Conservation (phyloP, 192 early-diverging fungal species). For the Chytriomyces sp. region DNA sequence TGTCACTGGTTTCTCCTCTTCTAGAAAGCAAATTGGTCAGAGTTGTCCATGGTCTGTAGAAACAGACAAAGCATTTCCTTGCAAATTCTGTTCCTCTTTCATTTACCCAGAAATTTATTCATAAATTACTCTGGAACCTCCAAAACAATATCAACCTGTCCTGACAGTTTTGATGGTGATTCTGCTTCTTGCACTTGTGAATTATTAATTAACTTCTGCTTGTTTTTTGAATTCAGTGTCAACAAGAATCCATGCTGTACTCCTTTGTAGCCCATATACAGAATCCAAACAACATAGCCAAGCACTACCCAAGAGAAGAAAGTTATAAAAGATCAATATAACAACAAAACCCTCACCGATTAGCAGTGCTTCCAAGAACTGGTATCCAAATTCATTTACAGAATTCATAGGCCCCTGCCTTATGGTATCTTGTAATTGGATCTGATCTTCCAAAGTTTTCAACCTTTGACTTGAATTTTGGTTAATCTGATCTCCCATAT, state of each 20-base stretch:
- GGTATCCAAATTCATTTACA: constrained; percentile 11
- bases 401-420: constrained; percentile 9
- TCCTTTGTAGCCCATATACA: constrained; percentile 6
- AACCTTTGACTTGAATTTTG: background rate
- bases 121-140: background rate
- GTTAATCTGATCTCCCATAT: constrained; percentile 10
- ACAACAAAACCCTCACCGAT: constrained; percentile 11
- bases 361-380: constrained; percentile 15
- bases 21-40: too few relatives aligned
- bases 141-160: background rate
- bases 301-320: background rate
- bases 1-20: too few relatives aligned
- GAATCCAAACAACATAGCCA: constrained; percentile 22
- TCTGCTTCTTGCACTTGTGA: too few relatives aligned
- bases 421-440: constrained; percentile 3
- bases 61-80: background rate
- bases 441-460: constrained; percentile 20
- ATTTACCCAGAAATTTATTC: too few relatives aligned
- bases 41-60: background rate
- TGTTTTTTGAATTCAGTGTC: background rate
- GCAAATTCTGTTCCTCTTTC: background rate
- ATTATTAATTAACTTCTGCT: background rate
- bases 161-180: too few relatives aligned
- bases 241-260: constrained; percentile 9
- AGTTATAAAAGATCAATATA: background rate